Base-by-base conservation (phyloP, 139 green algal species). In the Ettlia oleoabundans region DNA sequence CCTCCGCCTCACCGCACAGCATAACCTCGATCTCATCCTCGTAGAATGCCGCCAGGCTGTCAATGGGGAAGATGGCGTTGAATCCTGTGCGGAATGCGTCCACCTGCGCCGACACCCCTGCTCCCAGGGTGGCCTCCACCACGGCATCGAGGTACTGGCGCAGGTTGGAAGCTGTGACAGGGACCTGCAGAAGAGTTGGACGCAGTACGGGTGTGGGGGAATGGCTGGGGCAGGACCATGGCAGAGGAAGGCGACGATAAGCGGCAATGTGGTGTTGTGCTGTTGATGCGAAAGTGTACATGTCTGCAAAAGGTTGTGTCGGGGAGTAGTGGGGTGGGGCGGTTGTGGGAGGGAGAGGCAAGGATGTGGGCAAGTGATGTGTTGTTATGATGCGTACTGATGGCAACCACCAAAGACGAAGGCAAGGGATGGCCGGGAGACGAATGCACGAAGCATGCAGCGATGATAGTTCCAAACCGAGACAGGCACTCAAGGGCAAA, bases 21-120 rank as follows among this genome's bases (percentile, higher is more conserved):
- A 99, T 85, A 24, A 86, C 83, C 85, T 99, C 96, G 22, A 99
- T 87, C 90, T 99, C 97, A 42, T 98, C 93, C 78, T 96, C 93
- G 73, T 91, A 90, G 82, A 99, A 99, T 47, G 53, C 83, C n/a
- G 76, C n/a, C 43, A 98, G 89, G 3, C 58, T 51, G 19, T 81
- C 52, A 9, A 94, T 71, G 0, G 88, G 75, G 74, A 97, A 93
- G 58, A 99, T 95, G 85, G 97, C 90, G 37, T 92, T 88, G 88
- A 98, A 99, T 35, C 97, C 97, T 22, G 37, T 21, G 22, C 81
- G 76, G 58, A 97, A 97, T 4, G 93, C 95, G 15, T 80, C 7
- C 70, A 85, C 81, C 89, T 98, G 94, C 43, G 81, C 42, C 0
- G 58, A 68, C 10, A 99, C 90, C 82, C 97, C 97, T 0, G 55